phyloP scores from a whole-genome alignment of 345 rosid genomes.

The Raphanus raphanistrum region DNA sequence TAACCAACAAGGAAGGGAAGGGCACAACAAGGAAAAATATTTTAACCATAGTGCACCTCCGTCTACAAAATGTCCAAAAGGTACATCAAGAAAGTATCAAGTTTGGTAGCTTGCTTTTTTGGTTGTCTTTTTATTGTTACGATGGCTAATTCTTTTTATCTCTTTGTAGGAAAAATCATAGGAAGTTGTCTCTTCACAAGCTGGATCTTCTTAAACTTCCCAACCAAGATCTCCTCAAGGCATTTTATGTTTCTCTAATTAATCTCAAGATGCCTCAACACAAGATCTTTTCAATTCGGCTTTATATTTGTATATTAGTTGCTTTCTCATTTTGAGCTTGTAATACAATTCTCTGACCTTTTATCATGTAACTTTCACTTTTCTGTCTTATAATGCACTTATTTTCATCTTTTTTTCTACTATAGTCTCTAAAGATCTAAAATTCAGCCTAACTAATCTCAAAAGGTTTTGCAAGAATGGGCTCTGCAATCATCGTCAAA shows the following conservation, averaged over 20 bases:
- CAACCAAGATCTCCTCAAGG: background rate
- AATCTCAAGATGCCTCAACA: background rate
- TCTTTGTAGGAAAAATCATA: background rate
- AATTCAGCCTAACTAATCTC: background rate
- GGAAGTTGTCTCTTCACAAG: background rate
- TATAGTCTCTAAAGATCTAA: background rate
- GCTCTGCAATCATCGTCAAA: background rate
- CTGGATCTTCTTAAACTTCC: background rate
- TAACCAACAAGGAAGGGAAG: no score
- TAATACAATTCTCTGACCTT: background rate
- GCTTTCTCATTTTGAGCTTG: background rate
- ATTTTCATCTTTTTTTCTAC: background rate
- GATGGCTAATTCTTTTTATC: no score
- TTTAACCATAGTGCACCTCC: no score
- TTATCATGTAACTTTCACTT: background rate
- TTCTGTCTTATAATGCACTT: background rate
- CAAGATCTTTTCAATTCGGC: background rate
- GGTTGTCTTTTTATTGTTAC: no score
- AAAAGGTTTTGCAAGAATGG: background rate
- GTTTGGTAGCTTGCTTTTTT: no score
- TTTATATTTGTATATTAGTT: background rate
- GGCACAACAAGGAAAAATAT: no score
- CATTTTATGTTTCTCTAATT: background rate
- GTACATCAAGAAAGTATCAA: no score
- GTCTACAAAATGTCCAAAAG: no score